A percentile compares a stretch with the other conserved stretches of the same genome.
Conservation (phyloP, 768 basidiomycete genomes). For the Tylopilus intermedius region DNA sequence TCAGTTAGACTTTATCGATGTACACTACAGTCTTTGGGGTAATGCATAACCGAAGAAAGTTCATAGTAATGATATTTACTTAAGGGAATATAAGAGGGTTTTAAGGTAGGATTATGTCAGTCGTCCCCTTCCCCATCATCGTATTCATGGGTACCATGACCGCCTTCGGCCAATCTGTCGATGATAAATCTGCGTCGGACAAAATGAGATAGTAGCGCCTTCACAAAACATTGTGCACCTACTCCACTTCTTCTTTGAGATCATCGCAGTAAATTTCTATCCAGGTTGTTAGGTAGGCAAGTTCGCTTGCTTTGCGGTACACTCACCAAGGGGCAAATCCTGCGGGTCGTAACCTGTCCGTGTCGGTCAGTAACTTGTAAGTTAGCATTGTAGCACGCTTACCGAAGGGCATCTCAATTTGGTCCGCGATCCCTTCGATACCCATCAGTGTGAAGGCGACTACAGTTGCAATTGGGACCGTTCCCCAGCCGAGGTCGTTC, state of each 20-base stretch:
- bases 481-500: constrained; percentile 75
- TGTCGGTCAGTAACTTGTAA: neutral
- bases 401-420: constrained; percentile 96
- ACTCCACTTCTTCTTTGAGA: constrained; percentile 81
- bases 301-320: neutral
- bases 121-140: constrained; percentile 84
- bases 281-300: neutral
- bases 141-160: constrained; percentile 63
- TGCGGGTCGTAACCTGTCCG: constrained; percentile 51
- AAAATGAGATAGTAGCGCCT: constrained; percentile 7
- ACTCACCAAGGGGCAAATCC: constrained; percentile 71
- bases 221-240: constrained; percentile 27
- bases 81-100: neutral
- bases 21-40: neutral
- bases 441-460: constrained; percentile 92
- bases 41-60: neutral
- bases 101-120: constrained; percentile 31
- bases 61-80: neutral
- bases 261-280: constrained; percentile 82
- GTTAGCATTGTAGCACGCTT: constrained; percentile 12
- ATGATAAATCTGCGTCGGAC: constrained; percentile 54
- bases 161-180: constrained; percentile 66
- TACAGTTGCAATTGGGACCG: constrained; percentile 79
- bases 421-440: constrained; percentile 92
- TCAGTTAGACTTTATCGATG: constrained; percentile 46